Evolutionary conservation across 768 basidiomycete species (phyloP).

Genomic region (Daedaleopsis nitida): DNA sequence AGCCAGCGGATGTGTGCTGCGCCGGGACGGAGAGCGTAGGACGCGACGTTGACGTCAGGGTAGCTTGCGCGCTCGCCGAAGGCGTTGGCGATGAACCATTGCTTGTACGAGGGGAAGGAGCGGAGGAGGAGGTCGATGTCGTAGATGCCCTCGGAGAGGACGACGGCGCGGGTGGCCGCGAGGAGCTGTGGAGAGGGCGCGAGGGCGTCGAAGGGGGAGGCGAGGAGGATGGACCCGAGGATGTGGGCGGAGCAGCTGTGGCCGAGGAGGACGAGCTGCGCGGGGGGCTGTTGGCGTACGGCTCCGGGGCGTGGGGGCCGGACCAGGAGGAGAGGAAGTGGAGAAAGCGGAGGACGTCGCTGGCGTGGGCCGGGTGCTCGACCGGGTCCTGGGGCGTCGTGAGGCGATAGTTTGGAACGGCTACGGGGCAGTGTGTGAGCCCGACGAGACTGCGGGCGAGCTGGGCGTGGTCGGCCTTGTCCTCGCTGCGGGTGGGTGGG

Average conservation of each 20-base stretch:
- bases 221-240: constrained; percentile 67
- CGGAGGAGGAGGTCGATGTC: constrained; percentile 66
- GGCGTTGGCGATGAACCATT: constrained; percentile 67
- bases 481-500: constrained; percentile 52
- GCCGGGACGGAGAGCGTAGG: constrained; percentile 39
- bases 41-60: constrained; percentile 46
- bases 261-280: constrained; percentile 60
- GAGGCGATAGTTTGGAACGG: constrained; percentile 78
- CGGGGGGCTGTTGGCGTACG: constrained; percentile 39
- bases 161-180: constrained; percentile 50
- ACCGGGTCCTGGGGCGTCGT: constrained; percentile 48
- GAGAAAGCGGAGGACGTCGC: constrained; percentile 66
- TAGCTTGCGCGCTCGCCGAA: constrained; percentile 61
- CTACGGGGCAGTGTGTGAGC: constrained; percentile 57
- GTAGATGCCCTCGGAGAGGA: constrained; percentile 78
- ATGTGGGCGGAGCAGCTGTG: constrained; percentile 88
- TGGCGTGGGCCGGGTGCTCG: constrained; percentile 70
- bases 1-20: constrained; percentile 57
- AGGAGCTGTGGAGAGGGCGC: constrained; percentile 46
- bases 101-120: constrained; percentile 66
- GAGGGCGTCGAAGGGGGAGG: constrained; percentile 36
- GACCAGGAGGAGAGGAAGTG: constrained; percentile 54
- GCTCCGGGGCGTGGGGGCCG: constrained; percentile 31
- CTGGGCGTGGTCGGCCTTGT: constrained; percentile 60
- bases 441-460: constrained; percentile 57